Conservation (phyloP, 2,329 filamentous ascomycete genomes). For the Fusarium transvaalense region DNA sequence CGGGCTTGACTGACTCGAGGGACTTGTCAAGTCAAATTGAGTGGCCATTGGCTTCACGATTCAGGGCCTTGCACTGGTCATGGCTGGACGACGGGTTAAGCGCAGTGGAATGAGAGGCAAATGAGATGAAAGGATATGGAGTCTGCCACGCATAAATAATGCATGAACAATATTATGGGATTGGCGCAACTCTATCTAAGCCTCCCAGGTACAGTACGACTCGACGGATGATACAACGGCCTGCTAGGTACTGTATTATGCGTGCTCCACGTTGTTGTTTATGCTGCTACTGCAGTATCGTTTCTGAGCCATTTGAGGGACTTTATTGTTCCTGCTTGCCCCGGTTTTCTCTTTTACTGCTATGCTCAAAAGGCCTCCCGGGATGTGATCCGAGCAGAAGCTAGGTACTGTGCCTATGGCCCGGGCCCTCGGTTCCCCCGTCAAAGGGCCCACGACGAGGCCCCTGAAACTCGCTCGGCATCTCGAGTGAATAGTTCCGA, state of each 20-base stretch:
- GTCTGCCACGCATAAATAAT: constrained; percentile 13
- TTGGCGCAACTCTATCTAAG: constrained; percentile 30
- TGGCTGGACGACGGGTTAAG: constrained; percentile 23
- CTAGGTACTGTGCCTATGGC: constrained; percentile 7
- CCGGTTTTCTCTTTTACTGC: constrained; percentile 7
- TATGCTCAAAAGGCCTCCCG: constrained; percentile 7
- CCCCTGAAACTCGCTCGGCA: constrained; percentile 27
- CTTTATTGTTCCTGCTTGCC: constrained; percentile 22
- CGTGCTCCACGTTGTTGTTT: constrained; percentile 17
- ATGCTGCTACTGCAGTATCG: not conserved
- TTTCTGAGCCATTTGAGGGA: constrained; percentile 35
- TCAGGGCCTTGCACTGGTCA: not conserved
- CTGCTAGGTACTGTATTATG: constrained; percentile 11
- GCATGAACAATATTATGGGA: constrained; percentile 16
- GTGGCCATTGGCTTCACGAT: constrained; percentile 37
- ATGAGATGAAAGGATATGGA: constrained; percentile 3
- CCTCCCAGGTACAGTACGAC: constrained; percentile 23
- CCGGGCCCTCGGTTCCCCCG: constrained; percentile 37
- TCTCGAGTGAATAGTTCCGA: constrained; percentile 3
- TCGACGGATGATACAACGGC: not conserved
- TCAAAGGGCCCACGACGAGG: constrained; percentile 23
- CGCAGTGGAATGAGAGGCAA: not conserved
- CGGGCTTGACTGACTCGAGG: constrained; percentile 34
- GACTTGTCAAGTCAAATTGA: constrained; percentile 19
- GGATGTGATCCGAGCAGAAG: constrained; percentile 12